A percentile compares a stretch with the other conserved stretches of the same genome.
These are phyloP conservation scores for Polyporus arcularius DNA, from an alignment of 768 basidiomycete genomes.

Conservation along the genomic window DNA sequence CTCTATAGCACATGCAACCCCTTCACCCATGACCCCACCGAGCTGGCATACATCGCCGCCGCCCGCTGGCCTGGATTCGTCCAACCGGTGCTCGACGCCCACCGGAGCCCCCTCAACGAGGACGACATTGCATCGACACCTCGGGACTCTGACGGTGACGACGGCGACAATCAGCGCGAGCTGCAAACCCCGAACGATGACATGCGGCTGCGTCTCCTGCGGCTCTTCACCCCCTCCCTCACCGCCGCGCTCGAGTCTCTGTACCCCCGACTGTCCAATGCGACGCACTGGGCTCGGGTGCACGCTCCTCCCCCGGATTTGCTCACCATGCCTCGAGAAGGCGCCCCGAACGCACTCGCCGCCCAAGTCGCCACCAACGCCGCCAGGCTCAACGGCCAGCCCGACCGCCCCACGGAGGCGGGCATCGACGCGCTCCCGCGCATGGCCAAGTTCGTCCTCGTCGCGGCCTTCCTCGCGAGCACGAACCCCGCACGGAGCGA, in stretches of 20 bases:
- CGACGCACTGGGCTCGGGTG: slow-evolving; percentile 57
- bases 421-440: slow-evolving; percentile 49
- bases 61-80: slow-evolving; percentile 83
- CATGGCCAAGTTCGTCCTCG: slow-evolving; percentile 72
- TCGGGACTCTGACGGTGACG: slow-evolving; percentile 4
- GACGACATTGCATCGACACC: slow-evolving; percentile 12
- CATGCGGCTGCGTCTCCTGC: slow-evolving; percentile 64
- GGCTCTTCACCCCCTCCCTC: slow-evolving; percentile 63
- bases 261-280: slow-evolving; percentile 68
- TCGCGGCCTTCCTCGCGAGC: slow-evolving; percentile 81
- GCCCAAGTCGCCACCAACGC: slow-evolving; percentile 7
- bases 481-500: slow-evolving; percentile 84
- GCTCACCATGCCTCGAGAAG: slow-evolving; percentile 31
- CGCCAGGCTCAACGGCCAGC: not conserved
- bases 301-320: slow-evolving; percentile 50
- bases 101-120: slow-evolving; percentile 18
- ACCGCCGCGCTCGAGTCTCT: slow-evolving; percentile 64
- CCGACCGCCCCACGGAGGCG: slow-evolving; percentile 11
- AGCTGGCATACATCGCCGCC: slow-evolving; percentile 74
- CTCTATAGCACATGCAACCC: slow-evolving; percentile 63
- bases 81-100: slow-evolving; percentile 59
- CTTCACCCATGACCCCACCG: slow-evolving; percentile 66
- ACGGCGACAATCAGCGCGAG: slow-evolving; percentile 26
- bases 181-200: slow-evolving; percentile 51
- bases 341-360: slow-evolving; percentile 21